phyloP scores from a whole-genome alignment of 108 stramenopile species.

The Cyclostephanos tholiformis region DNA sequence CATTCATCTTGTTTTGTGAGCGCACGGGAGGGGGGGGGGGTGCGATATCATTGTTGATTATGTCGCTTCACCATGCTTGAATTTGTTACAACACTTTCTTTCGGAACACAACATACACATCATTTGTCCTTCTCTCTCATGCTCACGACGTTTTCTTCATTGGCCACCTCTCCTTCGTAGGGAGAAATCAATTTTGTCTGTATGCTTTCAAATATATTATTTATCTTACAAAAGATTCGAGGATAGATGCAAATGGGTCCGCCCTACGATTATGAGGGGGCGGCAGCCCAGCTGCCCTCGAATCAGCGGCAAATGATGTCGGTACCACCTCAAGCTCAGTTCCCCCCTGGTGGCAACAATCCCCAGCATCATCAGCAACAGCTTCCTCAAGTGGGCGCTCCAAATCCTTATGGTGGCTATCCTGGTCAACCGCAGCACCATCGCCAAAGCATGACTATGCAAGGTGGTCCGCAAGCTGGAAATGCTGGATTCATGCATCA shows the following conservation, averaged over 20 bases:
- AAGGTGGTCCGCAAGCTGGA: conserved; percentile 11
- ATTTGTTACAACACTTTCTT: neutral
- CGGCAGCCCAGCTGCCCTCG: conserved; percentile 12
- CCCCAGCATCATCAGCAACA: conserved; percentile 20
- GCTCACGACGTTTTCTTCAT: neutral
- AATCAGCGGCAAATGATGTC: conserved; percentile 17
- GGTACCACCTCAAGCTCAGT: conserved; percentile 17
- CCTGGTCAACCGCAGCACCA: conserved; percentile 22
- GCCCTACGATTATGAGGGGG: conserved; percentile 14
- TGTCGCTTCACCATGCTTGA: neutral
- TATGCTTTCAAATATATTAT: neutral
- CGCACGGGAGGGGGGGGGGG: neutral
- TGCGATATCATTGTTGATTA: neutral
- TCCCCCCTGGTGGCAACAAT: conserved; percentile 5
- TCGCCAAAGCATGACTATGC: conserved; percentile 49
- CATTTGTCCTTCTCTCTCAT: neutral
- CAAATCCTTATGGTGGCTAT: conserved; percentile 15
- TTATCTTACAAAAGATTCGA: neutral
- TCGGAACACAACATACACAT: neutral
- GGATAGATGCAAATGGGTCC: conserved; percentile 7
- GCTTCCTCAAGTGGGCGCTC: conserved; percentile 31
- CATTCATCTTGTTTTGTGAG: neutral
- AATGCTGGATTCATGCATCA: conserved; percentile 16
- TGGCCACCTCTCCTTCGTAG: neutral
- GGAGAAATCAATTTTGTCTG: neutral